phyloP scores from a whole-genome alignment of 2,329 filamentous ascomycete species.

The Cladorrhinum sp. region DNA sequence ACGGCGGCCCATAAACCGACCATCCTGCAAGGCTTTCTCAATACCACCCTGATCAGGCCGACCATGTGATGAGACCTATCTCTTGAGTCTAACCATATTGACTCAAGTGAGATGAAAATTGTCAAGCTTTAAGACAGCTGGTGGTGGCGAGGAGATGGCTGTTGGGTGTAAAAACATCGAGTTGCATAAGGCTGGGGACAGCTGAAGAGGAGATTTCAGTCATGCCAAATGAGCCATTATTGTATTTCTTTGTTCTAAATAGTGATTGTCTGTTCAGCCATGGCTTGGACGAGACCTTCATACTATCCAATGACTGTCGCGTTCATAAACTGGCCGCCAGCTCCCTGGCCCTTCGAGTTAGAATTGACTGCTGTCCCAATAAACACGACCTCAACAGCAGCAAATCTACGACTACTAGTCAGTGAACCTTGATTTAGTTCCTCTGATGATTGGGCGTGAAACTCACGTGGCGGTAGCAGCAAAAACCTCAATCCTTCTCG shows the following conservation, averaged over 20 bases:
- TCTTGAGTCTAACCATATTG: not conserved
- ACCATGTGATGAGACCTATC: not conserved
- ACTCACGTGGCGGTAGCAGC: constrained; percentile 3
- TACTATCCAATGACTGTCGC: not conserved
- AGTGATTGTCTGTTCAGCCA: no score
- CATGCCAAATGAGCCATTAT: no score
- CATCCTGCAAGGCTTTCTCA: not conserved
- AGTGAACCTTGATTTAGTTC: not conserved
- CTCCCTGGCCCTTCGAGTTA: not conserved
- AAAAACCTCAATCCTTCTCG: constrained; percentile 1
- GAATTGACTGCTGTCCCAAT: not conserved
- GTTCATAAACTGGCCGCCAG: not conserved
- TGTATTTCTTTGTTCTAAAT: no score
- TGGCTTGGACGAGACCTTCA: not conserved
- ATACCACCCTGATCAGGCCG: not conserved
- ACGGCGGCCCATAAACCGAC: not conserved
- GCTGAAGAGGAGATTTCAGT: no score
- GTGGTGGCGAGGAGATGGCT: no score
- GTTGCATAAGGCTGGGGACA: no score
- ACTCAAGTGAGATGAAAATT: not conserved
- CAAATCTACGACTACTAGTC: not conserved
- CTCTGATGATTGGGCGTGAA: no score
- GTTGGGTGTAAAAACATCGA: no score
- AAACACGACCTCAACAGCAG: not conserved
- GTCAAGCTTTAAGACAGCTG: not conserved